Percentiles rank a stretch among this genome's conserved stretches.
Evolutionary conservation across 441 rosid species (phyloP).

Genomic region (Geranium incanum): DNA sequence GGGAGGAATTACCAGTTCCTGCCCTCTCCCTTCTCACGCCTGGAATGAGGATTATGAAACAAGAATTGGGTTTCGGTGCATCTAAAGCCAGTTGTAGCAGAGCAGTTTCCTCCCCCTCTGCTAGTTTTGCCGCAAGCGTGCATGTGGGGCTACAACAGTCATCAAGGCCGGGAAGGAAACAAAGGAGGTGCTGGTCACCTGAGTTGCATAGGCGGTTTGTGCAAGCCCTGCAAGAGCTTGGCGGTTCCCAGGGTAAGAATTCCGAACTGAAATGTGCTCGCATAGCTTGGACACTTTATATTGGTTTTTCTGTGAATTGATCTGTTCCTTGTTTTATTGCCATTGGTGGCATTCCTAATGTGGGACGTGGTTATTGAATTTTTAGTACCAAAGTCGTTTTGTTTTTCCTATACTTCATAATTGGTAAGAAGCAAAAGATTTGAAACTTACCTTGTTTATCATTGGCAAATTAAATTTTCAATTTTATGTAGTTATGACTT

Average conservation of each 20-base stretch:
- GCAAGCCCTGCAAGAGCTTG: constrained; percentile 76
- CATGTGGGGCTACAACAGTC: constrained; percentile 38
- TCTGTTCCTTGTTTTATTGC: neutral
- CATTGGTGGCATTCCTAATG: neutral
- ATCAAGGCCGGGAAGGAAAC: constrained; percentile 55
- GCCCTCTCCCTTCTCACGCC: constrained; percentile 50
- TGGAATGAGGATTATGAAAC: constrained; percentile 44
- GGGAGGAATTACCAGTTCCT: constrained; percentile 36
- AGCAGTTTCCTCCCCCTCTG: constrained; percentile 38
- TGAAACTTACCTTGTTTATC: neutral
- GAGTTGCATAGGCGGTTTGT: constrained; percentile 81
- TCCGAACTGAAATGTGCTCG: constrained; percentile 5
- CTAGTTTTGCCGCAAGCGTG: constrained; percentile 27
- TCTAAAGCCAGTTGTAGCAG: constrained; percentile 40
- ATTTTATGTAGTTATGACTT: neutral
- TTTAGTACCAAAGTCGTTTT: neutral
- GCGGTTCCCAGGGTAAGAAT: constrained; percentile 76
- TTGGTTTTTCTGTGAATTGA: neutral
- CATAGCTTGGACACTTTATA: neutral
- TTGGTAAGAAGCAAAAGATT: neutral
- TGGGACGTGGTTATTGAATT: neutral
- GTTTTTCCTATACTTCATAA: neutral
- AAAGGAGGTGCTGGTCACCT: constrained; percentile 93
- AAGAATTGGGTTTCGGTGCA: constrained; percentile 40
- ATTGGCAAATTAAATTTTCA: neutral